phyloP scores from a whole-genome alignment of 495 filamentous ascomycete genomes.

The Saxispiralis lemnorum region DNA sequence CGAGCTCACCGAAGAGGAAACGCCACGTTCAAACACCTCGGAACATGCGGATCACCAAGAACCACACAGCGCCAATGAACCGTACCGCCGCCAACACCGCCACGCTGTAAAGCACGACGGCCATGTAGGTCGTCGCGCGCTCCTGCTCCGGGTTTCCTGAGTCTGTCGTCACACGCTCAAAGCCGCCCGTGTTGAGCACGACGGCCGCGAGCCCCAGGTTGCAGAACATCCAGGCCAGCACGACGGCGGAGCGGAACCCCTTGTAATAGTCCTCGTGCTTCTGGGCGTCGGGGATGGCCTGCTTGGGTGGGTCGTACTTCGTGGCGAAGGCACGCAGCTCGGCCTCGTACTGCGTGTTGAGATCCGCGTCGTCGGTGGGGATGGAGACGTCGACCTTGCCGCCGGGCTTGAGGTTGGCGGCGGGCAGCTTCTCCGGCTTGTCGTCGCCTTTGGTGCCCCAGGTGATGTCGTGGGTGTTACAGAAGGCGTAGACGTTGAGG shows the following conservation, averaged over 20 bases:
- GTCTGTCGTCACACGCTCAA: conserved; percentile 41
- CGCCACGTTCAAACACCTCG: conserved; percentile 24
- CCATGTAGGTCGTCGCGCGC: conserved; percentile 63
- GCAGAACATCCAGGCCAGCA: conserved; percentile 88
- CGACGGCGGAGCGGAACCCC: conserved; percentile 78
- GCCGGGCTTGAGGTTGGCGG: conserved; percentile 66
- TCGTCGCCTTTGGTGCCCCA: conserved; percentile 96
- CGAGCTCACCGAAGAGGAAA: too few relatives aligned
- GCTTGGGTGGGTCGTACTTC: conserved; percentile 50
- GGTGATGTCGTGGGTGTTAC: conserved; percentile 92
- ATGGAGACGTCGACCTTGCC: conserved; percentile 90
- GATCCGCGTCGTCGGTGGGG: conserved; percentile 65
- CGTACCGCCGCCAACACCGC: conserved; percentile 74
- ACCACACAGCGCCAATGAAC: conserved; percentile 86
- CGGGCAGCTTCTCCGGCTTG: conserved; percentile 66
- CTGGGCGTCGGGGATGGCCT: conserved; percentile 43
- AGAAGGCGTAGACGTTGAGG: conserved; percentile 94
- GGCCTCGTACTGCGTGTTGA: conserved; percentile 85
- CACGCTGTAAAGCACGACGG: conserved; percentile 80
- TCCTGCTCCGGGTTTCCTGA: conserved; percentile 28
- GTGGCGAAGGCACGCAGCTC: conserved; percentile 57
- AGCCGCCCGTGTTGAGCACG: conserved; percentile 69
- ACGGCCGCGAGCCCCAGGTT: conserved; percentile 80
- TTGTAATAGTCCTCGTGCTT: conserved; percentile 98
- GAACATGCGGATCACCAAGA: conserved; percentile 81